phyloP scores from a whole-genome alignment of 768 basidiomycete genomes.

The Kwoniella shandongensis region DNA sequence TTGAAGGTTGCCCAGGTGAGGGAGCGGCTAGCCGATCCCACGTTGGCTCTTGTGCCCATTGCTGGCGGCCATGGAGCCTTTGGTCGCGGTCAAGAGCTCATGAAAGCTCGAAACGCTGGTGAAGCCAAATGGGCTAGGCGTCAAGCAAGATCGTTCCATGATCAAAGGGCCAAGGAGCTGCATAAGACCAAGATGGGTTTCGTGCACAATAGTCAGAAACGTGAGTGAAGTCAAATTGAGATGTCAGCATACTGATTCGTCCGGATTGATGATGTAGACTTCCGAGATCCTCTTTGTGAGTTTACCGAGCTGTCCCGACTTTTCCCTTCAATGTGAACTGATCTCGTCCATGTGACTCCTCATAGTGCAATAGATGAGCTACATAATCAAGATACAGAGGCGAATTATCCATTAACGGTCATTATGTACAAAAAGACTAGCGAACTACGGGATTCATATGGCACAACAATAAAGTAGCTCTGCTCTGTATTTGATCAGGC shows the following conservation, averaged over 20 bases:
- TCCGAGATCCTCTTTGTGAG: slow-evolving; percentile 45
- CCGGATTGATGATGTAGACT: slow-evolving; percentile 25
- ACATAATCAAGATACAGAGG: no score
- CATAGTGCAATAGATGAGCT: no score
- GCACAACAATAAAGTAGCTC: no score
- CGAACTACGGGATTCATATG: no score
- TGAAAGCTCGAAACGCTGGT: slow-evolving; percentile 89
- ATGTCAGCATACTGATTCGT: background rate
- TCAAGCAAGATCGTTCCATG: slow-evolving; percentile 78
- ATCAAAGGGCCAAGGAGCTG: slow-evolving; percentile 72
- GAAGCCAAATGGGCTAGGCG: slow-evolving; percentile 90
- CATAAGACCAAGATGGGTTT: slow-evolving; percentile 82
- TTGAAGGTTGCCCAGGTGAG: slow-evolving; percentile 75
- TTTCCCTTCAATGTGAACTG: no score
- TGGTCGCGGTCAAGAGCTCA: slow-evolving; percentile 74
- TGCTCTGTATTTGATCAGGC: no score
- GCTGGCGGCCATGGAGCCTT: slow-evolving; percentile 85
- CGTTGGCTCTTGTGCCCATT: slow-evolving; percentile 77
- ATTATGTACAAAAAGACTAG: no score
- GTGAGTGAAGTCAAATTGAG: slow-evolving; percentile 25
- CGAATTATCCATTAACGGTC: no score
- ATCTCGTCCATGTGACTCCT: no score
- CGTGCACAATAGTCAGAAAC: slow-evolving; percentile 79
- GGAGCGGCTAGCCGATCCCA: slow-evolving; percentile 73
- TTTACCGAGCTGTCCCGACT: slow-evolving; percentile 5